A percentile compares a stretch with the other conserved stretches of the same genome.
phyloP scores from a whole-genome alignment of 306 rosid genomes.

The Inga leiocalycina region DNA sequence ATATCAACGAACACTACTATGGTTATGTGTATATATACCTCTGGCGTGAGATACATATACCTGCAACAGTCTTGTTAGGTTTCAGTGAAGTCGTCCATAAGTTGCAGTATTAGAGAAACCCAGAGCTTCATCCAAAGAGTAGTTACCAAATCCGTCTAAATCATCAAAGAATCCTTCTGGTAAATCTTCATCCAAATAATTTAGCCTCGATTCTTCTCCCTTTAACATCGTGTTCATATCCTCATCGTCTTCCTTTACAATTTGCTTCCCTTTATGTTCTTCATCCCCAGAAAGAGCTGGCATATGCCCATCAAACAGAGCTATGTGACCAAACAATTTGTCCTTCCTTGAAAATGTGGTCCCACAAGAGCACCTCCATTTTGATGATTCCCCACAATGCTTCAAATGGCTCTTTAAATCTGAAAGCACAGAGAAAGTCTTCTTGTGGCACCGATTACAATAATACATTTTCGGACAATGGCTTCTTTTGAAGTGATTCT shows the following conservation, averaged over 20 bases:
- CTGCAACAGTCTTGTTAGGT: not conserved
- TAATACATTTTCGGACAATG: slow-evolving; percentile 90
- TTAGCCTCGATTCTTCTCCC: not conserved
- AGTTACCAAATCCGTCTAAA: slow-evolving; percentile 48
- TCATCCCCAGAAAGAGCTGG: slow-evolving; percentile 62
- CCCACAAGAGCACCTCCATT: slow-evolving; percentile 90
- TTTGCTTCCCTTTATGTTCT: slow-evolving; percentile 39
- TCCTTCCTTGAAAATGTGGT: slow-evolving; percentile 81
- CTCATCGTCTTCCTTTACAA: slow-evolving; percentile 2
- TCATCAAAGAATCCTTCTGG: slow-evolving; percentile 51
- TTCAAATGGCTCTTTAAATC: slow-evolving; percentile 80
- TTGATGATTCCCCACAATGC: slow-evolving; percentile 64
- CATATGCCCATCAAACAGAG: slow-evolving; percentile 85
- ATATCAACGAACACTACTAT: not conserved
- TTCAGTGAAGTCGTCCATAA: not conserved
- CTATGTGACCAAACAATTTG: slow-evolving; percentile 79
- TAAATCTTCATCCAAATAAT: slow-evolving; percentile 37
- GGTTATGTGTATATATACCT: not conserved
- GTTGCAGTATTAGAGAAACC: slow-evolving; percentile 20
- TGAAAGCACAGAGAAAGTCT: slow-evolving; percentile 74
- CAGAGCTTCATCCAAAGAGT: slow-evolving; percentile 40
- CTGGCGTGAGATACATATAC: not conserved
- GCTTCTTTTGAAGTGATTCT: slow-evolving; percentile 89
- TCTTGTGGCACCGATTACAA: slow-evolving; percentile 73
- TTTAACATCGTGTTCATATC: not conserved